Conservation (phyloP, 768 basidiomycete genomes). For the Chalciporus sphaerocephalus region DNA sequence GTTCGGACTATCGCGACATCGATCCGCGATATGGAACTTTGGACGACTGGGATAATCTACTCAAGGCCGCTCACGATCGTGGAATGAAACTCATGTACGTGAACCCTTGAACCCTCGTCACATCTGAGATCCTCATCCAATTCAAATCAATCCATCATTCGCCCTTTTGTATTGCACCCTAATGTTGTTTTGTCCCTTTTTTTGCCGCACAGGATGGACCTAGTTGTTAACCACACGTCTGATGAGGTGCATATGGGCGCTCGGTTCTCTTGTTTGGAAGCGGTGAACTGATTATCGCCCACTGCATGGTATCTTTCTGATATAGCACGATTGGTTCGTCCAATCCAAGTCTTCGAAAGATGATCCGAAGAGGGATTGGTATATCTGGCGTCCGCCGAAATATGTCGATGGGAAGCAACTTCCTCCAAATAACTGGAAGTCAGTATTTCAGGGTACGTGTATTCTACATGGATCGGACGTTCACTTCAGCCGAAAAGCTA, state of each 20-base stretch:
- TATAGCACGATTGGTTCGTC: constrained; percentile 68
- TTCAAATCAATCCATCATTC: constrained; percentile 1
- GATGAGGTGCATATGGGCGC: constrained; percentile 42
- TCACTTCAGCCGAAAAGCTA: neutral
- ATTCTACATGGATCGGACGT: neutral
- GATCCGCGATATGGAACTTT: constrained; percentile 64
- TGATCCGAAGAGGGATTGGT: constrained; percentile 69
- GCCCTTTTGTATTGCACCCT: constrained; percentile 1
- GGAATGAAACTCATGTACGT: constrained; percentile 70
- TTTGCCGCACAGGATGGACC: constrained; percentile 54
- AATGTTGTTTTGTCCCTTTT: constrained; percentile 6
- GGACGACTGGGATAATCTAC: constrained; percentile 52
- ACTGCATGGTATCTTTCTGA: neutral
- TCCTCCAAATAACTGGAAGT: constrained; percentile 74
- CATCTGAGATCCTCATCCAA: constrained; percentile 9
- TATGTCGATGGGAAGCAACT: constrained; percentile 48
- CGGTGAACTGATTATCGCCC: constrained; percentile 3
- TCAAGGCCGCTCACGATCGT: constrained; percentile 51
- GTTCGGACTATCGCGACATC: constrained; percentile 62
- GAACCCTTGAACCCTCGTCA: constrained; percentile 3
- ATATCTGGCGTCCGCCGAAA: constrained; percentile 64
- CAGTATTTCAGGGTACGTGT: constrained; percentile 54
- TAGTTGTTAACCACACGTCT: constrained; percentile 73
- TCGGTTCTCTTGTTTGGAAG: neutral
- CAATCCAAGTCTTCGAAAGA: constrained; percentile 48